Conservation (phyloP, 352 stramenopile species). For the Aphanomyces stellatus region DNA sequence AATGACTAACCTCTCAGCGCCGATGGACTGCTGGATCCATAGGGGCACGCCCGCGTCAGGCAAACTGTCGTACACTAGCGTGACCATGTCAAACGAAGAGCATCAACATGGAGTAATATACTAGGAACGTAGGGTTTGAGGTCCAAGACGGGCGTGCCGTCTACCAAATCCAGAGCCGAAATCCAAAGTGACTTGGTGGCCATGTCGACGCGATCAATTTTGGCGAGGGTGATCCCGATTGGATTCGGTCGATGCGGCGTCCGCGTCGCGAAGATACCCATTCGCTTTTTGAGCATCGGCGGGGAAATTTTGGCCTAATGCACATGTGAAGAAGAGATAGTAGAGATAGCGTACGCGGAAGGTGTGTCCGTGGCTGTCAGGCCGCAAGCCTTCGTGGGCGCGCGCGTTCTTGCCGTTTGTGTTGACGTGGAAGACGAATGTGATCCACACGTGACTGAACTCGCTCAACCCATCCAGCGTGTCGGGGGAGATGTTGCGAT, state of each 20-base stretch:
- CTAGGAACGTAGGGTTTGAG: conserved; percentile 26
- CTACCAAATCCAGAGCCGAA: conserved; percentile 22
- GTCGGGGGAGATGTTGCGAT: conserved; percentile 12
- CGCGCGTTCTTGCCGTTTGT: conserved; percentile 21
- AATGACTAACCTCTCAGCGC: background rate
- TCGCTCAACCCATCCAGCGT: conserved; percentile 20
- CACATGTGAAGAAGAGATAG: background rate
- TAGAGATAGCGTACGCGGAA: conserved; percentile 19
- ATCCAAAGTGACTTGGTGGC: conserved; percentile 10
- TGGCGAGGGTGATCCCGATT: conserved; percentile 30
- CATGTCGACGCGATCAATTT: conserved; percentile 21
- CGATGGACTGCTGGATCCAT: background rate
- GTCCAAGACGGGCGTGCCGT: conserved; percentile 25
- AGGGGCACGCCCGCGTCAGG: background rate
- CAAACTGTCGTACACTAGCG: conserved; percentile 11
- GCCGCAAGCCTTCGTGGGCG: background rate
- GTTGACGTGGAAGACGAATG: conserved; percentile 26
- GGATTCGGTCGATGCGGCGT: conserved; percentile 46
- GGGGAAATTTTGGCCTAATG: conserved; percentile 31
- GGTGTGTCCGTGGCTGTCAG: conserved; percentile 1
- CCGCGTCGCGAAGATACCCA: conserved; percentile 37
- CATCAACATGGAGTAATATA: background rate
- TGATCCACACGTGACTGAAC: conserved; percentile 25
- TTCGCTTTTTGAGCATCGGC: conserved; percentile 30
- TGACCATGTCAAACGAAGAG: background rate